Evolutionary conservation across 805 yeast species (phyloP).

Genomic region (Vanderwaltozyma polyspora): DNA sequence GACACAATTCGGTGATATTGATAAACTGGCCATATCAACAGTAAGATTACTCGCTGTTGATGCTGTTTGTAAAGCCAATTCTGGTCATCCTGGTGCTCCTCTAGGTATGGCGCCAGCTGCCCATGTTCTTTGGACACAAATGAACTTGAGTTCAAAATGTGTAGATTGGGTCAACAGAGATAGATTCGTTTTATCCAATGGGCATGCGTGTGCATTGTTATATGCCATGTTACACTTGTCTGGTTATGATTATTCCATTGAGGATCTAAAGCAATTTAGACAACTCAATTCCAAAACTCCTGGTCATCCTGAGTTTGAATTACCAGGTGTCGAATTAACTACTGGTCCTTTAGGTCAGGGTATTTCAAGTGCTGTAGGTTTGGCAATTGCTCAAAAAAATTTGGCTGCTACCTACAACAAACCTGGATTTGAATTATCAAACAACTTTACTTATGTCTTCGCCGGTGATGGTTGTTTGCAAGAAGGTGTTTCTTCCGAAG

Average conservation of each 20-base stretch:
- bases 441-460: slow-evolving; percentile 66
- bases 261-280: slow-evolving; percentile 85
- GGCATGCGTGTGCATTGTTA: slow-evolving; percentile 89
- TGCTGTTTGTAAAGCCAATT: slow-evolving; percentile 76
- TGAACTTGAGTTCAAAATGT: slow-evolving; percentile 83
- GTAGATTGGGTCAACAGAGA: slow-evolving; percentile 92
- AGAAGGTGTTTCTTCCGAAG: slow-evolving; percentile 97
- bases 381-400: slow-evolving; percentile 89
- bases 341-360: slow-evolving; percentile 99
- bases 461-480: slow-evolving; percentile 96
- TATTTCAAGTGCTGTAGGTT: slow-evolving; percentile 89
- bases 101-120: slow-evolving; percentile 96
- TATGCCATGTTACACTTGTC: slow-evolving; percentile 76
- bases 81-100: slow-evolving; percentile 99
- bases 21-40: slow-evolving; percentile 69
- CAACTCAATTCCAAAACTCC: slow-evolving; percentile 87
- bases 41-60: slow-evolving; percentile 85
- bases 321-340: slow-evolving; percentile 92
- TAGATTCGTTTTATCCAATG: slow-evolving; percentile 89
- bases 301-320: slow-evolving; percentile 92
- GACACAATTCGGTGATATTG: slow-evolving; percentile 43
- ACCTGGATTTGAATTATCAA: slow-evolving; percentile 56
- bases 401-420: slow-evolving; percentile 88
- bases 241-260: slow-evolving; percentile 66
- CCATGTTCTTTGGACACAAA: slow-evolving; percentile 68